These are phyloP conservation scores for Ceratobasidium sp. DNA, from an alignment of 1,284 basidiomycete species.

Conservation along the genomic window DNA sequence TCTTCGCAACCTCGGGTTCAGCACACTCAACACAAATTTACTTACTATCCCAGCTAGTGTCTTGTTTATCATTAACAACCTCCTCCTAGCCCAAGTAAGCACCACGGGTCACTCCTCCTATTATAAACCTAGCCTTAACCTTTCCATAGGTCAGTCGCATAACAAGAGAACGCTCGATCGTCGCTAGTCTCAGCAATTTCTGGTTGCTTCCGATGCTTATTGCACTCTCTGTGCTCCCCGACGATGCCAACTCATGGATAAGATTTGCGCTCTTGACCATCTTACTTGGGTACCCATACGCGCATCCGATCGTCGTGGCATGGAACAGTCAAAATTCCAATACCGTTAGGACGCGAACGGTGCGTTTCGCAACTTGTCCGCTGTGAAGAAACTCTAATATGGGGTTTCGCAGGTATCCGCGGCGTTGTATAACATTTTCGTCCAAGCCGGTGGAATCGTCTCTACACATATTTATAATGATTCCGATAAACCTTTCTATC, in stretches of 20 bases:
- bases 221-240: slow-evolving; percentile 12
- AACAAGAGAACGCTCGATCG: slow-evolving; percentile 25
- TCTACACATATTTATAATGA: slow-evolving; percentile 31
- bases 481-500: slow-evolving; percentile 31
- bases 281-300: slow-evolving; percentile 35
- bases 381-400: not conserved
- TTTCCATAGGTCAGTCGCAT: slow-evolving; percentile 16
- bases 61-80: slow-evolving; percentile 34
- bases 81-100: slow-evolving; percentile 9
- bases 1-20: slow-evolving; percentile 46
- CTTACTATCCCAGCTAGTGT: slow-evolving; percentile 44
- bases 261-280: slow-evolving; percentile 26
- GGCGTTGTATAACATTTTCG: slow-evolving; percentile 36
- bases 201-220: slow-evolving; percentile 33
- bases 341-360: slow-evolving; percentile 29
- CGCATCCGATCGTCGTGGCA: slow-evolving; percentile 30
- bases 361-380: too few species aligned
- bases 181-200: slow-evolving; percentile 2
- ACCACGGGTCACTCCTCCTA: not conserved
- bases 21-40: slow-evolving; percentile 45
- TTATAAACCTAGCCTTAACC: not conserved
- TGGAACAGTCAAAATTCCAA: slow-evolving; percentile 31
- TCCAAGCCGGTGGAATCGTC: slow-evolving; percentile 37
- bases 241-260: slow-evolving; percentile 15
- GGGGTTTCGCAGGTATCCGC: slow-evolving; percentile 16